Percentiles rank a stretch among this genome's conserved stretches.
Evolutionary conservation across 306 rosid species (phyloP).

Genomic region (Trichosanthes truncata): DNA sequence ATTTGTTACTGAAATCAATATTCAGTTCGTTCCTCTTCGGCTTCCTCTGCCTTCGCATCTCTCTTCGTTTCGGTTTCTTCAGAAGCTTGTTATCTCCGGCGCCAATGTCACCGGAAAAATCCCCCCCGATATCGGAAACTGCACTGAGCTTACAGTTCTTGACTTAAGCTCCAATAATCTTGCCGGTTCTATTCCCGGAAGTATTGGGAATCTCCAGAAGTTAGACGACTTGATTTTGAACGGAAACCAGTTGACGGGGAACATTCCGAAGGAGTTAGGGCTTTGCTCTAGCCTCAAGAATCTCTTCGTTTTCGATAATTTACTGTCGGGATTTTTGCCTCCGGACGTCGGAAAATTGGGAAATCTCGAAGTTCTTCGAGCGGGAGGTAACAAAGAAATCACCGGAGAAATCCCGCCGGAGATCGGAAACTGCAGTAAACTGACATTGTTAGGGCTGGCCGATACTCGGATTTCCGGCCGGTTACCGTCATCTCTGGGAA

Average conservation of each 20-base stretch:
- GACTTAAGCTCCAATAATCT: conserved; percentile 67
- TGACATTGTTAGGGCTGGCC: conserved; percentile 60
- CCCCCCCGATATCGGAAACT: conserved; percentile 44
- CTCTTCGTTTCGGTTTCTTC: conserved; percentile 47
- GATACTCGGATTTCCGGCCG: conserved; percentile 66
- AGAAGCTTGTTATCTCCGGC: conserved; percentile 47
- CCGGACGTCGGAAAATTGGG: conserved; percentile 39
- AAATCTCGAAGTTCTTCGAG: conserved; percentile 49
- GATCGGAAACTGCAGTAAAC: conserved; percentile 56
- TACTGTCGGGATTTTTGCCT: conserved; percentile 45
- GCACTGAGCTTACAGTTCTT: conserved; percentile 32
- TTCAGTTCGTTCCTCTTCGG: conserved; percentile 40
- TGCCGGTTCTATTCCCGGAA: conserved; percentile 46
- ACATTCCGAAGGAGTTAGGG: conserved; percentile 48
- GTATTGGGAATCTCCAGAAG: conserved; percentile 47
- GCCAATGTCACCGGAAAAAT: conserved; percentile 58
- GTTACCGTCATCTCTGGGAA: conserved; percentile 60
- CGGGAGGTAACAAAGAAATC: conserved; percentile 69
- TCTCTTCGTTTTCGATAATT: conserved; percentile 53
- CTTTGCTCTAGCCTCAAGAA: conserved; percentile 43
- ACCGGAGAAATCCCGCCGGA: conserved; percentile 51
- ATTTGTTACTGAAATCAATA: conserved; percentile 47
- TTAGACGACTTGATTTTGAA: conserved; percentile 54
- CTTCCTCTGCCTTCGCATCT: conserved; percentile 59
- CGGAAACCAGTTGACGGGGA: conserved; percentile 68